phyloP scores from a whole-genome alignment of 371 early-diverging fungal species.

The Apophysomyces elegans region DNA sequence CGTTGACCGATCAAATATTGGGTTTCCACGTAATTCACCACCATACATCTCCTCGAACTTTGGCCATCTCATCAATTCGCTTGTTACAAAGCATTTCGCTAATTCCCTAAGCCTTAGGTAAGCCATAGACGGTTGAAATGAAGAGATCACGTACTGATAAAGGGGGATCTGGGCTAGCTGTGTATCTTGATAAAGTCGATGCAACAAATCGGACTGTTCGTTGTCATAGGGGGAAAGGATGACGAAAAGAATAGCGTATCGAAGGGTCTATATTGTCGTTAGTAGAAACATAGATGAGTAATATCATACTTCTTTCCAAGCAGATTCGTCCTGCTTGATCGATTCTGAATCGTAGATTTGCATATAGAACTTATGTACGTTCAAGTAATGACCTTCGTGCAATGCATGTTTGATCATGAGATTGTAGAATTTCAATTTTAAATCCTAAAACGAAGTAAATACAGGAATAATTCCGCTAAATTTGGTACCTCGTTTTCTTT shows the following conservation, averaged over 20 bases:
- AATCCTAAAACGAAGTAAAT: conserved; percentile 60
- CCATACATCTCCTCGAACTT: conserved; percentile 89
- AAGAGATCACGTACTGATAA: conserved; percentile 57
- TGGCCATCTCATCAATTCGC: conserved; percentile 94
- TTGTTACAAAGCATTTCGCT: conserved; percentile 85
- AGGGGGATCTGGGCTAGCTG: conserved; percentile 76
- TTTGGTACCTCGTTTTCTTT: conserved; percentile 70
- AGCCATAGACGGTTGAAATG: neutral
- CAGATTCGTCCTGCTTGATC: conserved; percentile 79
- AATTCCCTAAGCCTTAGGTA: conserved; percentile 61
- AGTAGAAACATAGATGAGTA: conserved; percentile 1
- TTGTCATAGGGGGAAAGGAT: conserved; percentile 93
- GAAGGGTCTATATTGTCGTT: conserved; percentile 52
- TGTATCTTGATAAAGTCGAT: conserved; percentile 80
- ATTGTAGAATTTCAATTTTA: conserved; percentile 93
- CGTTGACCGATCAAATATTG: conserved; percentile 71
- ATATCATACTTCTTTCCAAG: conserved; percentile 72
- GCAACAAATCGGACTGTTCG: conserved; percentile 93
- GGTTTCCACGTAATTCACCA: conserved; percentile 65
- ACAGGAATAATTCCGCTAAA: neutral
- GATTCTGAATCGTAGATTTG: conserved; percentile 86
- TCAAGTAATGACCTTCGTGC: conserved; percentile 88
- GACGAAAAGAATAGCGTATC: conserved; percentile 83
- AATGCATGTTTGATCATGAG: conserved; percentile 94
- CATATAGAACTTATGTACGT: conserved; percentile 90